Evolutionary conservation across 768 basidiomycete species (phyloP), one percentile per base, ranked within the genome.

Genomic region (Strobilomyces confusus): DNA sequence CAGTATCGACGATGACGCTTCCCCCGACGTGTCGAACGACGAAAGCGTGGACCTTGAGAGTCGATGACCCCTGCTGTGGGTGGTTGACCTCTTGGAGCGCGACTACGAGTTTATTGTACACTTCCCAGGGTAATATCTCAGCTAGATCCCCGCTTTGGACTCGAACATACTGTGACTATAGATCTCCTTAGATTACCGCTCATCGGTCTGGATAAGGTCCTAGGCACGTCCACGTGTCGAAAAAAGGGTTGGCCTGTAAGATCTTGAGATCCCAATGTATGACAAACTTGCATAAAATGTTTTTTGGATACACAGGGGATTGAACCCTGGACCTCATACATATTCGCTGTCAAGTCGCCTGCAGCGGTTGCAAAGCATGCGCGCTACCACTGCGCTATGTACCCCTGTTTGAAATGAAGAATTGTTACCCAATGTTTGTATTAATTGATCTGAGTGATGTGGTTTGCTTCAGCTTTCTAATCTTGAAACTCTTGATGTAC

Each of bases 321-420:
- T 72, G 70, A 72, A 72, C 70, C 71, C 70, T 71, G 70, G 72
- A 70, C 72, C 70, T 73, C 63, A 73, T 73, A 73, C 72, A 73
- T 52, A 17, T 59, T 54, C 48, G 47, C 56, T 62, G 43, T 32
- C 9, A 9, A 32, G 1, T 42, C 20, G 12, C 20, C 51, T 38
- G 51, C 40, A 15, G 37, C 23, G 15, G 37, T 41, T 73, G 72
- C 72, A 73, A 73, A 73, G 72, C 72, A 73, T 73, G 63, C 72
- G 72, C 73, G 72, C 72, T 73, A 73, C 72, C 72, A 73, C 63
- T 65, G 63, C 64, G 64, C 64, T 65, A 65, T 49, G 64, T 55
- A 65, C 63, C 63, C 63, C 5, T 38, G 5, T 19, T 38, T 38
- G 5, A 9, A 12, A 34, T 12, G 33, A 15, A 26, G 26, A 26